Conservation (phyloP, 331 rosid genomes). For the Cydonia oblonga region DNA sequence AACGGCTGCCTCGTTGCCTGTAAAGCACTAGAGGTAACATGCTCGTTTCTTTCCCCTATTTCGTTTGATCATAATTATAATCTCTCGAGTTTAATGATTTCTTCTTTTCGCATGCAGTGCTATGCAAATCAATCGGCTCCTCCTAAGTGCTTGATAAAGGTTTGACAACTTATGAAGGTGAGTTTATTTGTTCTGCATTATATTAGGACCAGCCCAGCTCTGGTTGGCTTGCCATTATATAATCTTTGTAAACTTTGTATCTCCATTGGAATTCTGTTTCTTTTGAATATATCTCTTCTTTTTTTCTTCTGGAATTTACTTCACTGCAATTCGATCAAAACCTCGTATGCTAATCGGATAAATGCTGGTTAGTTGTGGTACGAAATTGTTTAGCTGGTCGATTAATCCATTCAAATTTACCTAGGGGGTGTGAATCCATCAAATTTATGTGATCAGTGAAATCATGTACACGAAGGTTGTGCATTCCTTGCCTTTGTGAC, state of each 20-base stretch:
- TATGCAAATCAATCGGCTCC: background rate
- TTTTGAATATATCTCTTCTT: background rate
- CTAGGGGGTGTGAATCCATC: too few relatives aligned
- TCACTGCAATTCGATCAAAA: background rate
- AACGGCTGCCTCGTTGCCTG: constrained; percentile 86
- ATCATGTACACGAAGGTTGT: background rate
- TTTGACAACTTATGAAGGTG: constrained; percentile 17
- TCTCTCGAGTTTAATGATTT: constrained; percentile 3
- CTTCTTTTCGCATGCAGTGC: constrained; percentile 6
- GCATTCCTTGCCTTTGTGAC: background rate
- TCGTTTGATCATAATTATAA: background rate
- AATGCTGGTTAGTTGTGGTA: background rate
- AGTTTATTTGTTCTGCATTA: constrained; percentile 7
- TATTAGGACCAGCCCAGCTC: constrained; percentile 17
- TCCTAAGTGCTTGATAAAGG: constrained; percentile 2
- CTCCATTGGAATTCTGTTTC: constrained; percentile 8
- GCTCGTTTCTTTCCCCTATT: background rate
- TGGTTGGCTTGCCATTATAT: constrained; percentile 17
- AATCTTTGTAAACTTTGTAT: constrained; percentile 21
- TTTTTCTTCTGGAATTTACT: background rate
- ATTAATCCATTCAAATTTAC: background rate
- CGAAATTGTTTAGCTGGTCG: background rate
- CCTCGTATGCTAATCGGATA: background rate
- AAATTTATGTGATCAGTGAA: background rate
- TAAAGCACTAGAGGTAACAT: constrained; percentile 25